phyloP scores from a whole-genome alignment of 345 rosid species.

The Triadica sebifera region DNA sequence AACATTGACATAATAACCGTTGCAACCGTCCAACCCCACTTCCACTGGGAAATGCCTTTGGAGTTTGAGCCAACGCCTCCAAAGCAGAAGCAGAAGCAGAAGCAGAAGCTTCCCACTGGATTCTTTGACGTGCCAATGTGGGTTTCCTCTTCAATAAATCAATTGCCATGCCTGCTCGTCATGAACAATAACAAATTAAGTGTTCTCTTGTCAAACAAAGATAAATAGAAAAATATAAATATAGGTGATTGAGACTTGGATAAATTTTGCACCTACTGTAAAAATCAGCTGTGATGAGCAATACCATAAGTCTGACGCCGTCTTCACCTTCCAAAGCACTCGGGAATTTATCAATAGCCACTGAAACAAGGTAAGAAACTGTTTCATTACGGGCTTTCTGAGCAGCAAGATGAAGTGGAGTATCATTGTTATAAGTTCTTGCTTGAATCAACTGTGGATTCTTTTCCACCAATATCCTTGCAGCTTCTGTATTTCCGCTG shows the following conservation, averaged over 20 bases:
- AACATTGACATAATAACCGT: not conserved
- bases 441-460: not conserved
- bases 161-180: not conserved
- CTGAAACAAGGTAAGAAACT: not conserved
- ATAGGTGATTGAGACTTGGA: too few species aligned
- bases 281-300: not conserved
- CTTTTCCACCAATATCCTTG: not conserved
- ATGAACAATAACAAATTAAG: not conserved
- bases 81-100: not conserved
- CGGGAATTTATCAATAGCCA: not conserved
- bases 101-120: not conserved
- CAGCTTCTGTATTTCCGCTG: conserved; percentile 4
- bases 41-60: conserved; percentile 18
- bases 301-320: not conserved
- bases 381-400: not conserved
- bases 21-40: not conserved
- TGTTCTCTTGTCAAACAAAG: too few species aligned
- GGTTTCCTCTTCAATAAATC: conserved; percentile 5
- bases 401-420: conserved; percentile 8
- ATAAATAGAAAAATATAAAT: too few species aligned
- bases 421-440: rapidly evolving
- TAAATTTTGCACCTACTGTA: too few species aligned
- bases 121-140: not conserved
- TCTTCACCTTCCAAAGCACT: not conserved
- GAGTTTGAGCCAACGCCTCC: not conserved